Percentiles rank a stretch among this genome's conserved stretches.
Evolutionary conservation across 2,329 filamentous ascomycete genomes (phyloP).

Genomic region (Cercospora janseana): DNA sequence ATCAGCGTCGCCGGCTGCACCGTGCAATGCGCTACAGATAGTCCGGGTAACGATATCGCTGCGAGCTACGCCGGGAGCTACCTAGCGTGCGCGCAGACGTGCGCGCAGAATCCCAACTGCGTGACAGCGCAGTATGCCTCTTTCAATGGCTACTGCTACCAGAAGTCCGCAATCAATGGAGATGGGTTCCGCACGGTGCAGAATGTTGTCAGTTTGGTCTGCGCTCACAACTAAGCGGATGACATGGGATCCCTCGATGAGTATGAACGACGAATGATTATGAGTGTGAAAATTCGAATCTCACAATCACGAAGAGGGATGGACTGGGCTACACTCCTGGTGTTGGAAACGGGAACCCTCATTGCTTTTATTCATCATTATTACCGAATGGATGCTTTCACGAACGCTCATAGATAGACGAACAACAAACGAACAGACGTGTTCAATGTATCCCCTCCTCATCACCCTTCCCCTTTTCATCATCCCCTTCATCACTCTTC

Average conservation of each 20-base stretch:
- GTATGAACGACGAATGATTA: too few relatives aligned
- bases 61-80: not conserved
- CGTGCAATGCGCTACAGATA: not conserved
- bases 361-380: too few relatives aligned
- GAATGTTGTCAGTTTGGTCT: not conserved
- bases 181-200: not conserved
- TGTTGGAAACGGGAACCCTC: too few relatives aligned
- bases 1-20: conserved; percentile 5
- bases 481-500: too few relatives aligned
- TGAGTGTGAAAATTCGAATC: too few relatives aligned
- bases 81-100: not conserved
- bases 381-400: too few relatives aligned
- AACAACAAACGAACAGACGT: too few relatives aligned
- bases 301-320: too few relatives aligned
- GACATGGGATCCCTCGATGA: not conserved
- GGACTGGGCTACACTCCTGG: too few relatives aligned
- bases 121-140: not conserved
- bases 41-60: not conserved
- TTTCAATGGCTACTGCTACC: not conserved
- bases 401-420: too few relatives aligned
- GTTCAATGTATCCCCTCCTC: too few relatives aligned
- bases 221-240: not conserved
- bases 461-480: too few relatives aligned
- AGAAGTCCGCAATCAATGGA: not conserved
- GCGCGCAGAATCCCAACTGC: not conserved